These are phyloP conservation scores for Eimeria brunetti DNA, from an alignment of 169 alveolate species.

Conservation along the genomic window DNA sequence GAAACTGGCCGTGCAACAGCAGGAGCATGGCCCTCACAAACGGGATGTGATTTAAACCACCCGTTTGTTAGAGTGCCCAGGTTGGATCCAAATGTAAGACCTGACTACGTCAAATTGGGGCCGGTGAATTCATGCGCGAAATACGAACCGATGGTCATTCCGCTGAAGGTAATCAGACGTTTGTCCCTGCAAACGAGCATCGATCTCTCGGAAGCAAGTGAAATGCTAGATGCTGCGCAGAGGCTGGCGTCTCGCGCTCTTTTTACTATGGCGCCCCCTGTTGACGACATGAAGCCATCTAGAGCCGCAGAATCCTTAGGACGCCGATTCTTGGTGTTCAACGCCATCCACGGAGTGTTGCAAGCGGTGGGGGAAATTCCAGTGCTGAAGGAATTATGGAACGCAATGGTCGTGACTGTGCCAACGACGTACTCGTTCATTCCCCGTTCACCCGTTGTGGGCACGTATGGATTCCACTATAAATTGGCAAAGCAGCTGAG, in stretches of 20 bases:
- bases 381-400: background rate
- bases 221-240: background rate
- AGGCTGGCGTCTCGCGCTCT: constrained; percentile 2
- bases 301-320: constrained; percentile 8
- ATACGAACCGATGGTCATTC: background rate
- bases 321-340: constrained; percentile 25
- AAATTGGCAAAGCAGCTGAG: background rate
- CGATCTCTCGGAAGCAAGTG: background rate
- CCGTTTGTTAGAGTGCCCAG: background rate
- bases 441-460: background rate
- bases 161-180: background rate
- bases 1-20: background rate
- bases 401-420: background rate
- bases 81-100: background rate
- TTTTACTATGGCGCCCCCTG: background rate
- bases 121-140: background rate
- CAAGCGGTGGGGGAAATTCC: background rate
- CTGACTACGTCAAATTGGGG: background rate
- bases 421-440: background rate
- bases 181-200: background rate
- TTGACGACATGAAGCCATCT: background rate
- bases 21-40: background rate
- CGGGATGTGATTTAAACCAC: background rate
- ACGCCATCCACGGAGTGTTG: background rate
- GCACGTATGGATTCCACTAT: background rate